phyloP scores from a whole-genome alignment of 495 filamentous ascomycete species.

The Tuber melanosporum region DNA sequence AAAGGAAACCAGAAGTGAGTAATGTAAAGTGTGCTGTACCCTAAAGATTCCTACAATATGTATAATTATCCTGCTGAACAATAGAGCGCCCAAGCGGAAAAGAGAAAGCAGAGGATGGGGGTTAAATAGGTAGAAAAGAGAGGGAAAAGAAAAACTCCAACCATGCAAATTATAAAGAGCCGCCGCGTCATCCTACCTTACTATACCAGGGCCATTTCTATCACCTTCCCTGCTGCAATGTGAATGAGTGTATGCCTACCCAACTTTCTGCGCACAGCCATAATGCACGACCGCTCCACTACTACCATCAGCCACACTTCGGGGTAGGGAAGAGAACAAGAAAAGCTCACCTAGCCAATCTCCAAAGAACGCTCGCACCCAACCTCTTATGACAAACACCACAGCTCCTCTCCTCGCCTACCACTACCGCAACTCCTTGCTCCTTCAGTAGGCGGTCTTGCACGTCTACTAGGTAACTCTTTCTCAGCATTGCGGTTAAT shows the following conservation, averaged over 20 bases:
- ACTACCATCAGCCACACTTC: constrained; percentile 11
- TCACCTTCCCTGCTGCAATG: background rate
- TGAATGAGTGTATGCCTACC: background rate
- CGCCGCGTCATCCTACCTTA: background rate
- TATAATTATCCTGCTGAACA: background rate
- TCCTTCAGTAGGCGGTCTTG: constrained; percentile 61
- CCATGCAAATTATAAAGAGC: background rate
- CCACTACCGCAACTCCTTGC: constrained; percentile 66
- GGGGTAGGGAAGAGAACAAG: constrained; percentile 36
- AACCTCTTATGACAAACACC: constrained; percentile 87
- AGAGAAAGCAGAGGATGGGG: background rate
- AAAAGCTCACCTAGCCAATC: constrained; percentile 59
- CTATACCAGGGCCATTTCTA: background rate
- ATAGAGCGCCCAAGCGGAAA: background rate
- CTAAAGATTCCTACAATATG: background rate
- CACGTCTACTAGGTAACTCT: constrained; percentile 62
- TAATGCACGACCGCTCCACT: constrained; percentile 64
- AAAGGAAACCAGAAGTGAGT: background rate
- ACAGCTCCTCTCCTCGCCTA: constrained; percentile 81
- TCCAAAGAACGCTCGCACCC: constrained; percentile 78
- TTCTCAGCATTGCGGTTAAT: constrained; percentile 66
- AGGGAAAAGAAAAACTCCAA: background rate
- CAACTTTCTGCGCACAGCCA: constrained; percentile 53
- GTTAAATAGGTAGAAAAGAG: background rate
- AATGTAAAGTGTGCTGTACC: background rate